These are phyloP conservation scores for Lepidium aucheri DNA, from an alignment of 345 rosid genomes.

Conservation along the genomic window DNA sequence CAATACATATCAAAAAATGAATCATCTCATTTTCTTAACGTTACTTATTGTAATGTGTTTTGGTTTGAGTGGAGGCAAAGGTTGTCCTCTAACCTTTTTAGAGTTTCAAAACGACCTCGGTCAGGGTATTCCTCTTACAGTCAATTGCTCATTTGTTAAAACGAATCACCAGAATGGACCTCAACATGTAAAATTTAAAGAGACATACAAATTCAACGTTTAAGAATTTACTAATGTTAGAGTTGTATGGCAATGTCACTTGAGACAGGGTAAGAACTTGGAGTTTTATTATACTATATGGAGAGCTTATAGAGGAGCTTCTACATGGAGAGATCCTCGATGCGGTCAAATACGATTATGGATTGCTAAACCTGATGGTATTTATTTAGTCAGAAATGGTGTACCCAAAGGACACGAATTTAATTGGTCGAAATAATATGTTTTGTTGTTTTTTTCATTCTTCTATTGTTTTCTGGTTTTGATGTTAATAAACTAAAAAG, in stretches of 20 bases:
- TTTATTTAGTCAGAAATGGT: not conserved
- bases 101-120: not conserved
- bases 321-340: not conserved
- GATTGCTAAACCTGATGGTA: not conserved
- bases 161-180: not conserved
- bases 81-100: not conserved
- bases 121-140: not conserved
- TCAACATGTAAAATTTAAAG: not conserved
- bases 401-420: not conserved
- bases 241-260: constrained; percentile 1
- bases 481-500: no score
- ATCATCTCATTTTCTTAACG: not conserved
- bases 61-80: not conserved
- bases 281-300: not conserved
- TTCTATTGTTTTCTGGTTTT: not conserved
- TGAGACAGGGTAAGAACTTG: not conserved
- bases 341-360: not conserved
- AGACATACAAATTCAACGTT: not conserved
- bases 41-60: not conserved
- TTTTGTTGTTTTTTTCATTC: not conserved
- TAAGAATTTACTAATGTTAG: not conserved
- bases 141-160: not conserved
- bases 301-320: not conserved
- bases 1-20: not conserved
- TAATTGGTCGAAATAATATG: not conserved